Percentiles rank a stretch among this genome's conserved stretches.
Evolutionary conservation across 2,329 filamentous ascomycete species (phyloP).

Genomic region (Fusarium sp.): DNA sequence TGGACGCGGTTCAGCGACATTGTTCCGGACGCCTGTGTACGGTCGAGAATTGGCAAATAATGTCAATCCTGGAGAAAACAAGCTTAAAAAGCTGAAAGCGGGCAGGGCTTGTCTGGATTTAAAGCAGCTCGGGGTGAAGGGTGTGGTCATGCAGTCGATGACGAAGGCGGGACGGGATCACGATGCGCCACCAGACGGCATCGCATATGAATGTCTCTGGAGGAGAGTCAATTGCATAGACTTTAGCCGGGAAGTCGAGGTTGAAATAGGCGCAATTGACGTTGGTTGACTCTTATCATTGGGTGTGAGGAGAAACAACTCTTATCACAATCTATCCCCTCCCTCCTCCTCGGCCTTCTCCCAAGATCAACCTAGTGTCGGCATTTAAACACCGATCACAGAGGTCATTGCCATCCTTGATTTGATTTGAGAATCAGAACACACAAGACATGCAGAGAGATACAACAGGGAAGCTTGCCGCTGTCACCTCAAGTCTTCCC

Average conservation of each 20-base stretch:
- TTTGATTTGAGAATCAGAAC: background rate
- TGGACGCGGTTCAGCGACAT: conserved; percentile 67
- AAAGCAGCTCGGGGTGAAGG: conserved; percentile 10
- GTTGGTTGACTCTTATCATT: background rate
- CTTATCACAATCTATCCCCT: background rate
- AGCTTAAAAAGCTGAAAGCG: background rate
- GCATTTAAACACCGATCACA: background rate
- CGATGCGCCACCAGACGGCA: conserved; percentile 27
- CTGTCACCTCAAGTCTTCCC: background rate
- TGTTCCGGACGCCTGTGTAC: background rate
- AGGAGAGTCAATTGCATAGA: conserved; percentile 13
- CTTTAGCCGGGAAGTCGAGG: background rate
- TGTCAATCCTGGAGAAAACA: background rate
- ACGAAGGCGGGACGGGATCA: conserved; percentile 30
- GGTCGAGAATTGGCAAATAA: background rate
- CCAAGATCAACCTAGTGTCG: background rate
- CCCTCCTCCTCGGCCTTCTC: background rate
- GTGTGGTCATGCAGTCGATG: conserved; percentile 24
- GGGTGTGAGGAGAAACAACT: background rate
- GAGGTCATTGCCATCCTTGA: background rate
- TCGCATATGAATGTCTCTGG: conserved; percentile 20
- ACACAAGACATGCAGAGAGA: background rate
- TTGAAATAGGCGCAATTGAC: conserved; percentile 11
- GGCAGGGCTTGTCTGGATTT: conserved; percentile 3
- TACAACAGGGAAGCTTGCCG: background rate